These are phyloP conservation scores for Phialemonium atrogriseum DNA, from an alignment of 2,329 filamentous ascomycete species.

Conservation along the genomic window DNA sequence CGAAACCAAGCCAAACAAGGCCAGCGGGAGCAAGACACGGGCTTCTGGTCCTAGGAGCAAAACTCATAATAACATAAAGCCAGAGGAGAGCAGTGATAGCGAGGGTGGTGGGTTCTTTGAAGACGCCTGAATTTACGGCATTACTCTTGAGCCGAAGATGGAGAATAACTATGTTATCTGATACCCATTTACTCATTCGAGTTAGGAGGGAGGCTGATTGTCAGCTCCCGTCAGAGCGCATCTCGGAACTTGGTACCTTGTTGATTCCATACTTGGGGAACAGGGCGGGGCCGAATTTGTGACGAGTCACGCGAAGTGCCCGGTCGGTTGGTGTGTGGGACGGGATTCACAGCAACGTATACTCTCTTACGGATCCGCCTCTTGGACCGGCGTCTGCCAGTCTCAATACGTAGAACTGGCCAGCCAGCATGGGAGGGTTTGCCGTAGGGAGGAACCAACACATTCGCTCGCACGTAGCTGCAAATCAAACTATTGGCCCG, in stretches of 20 bases:
- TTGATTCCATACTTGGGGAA: too few species aligned
- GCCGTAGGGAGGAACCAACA: too few species aligned
- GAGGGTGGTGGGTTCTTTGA: slow-evolving; percentile 55
- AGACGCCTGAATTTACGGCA: slow-evolving; percentile 12
- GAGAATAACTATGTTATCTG: slow-evolving; percentile 8
- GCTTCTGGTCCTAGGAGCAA: background rate
- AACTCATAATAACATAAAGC: background rate
- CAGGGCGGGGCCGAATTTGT: background rate
- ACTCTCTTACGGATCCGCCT: too few species aligned
- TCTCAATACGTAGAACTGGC: too few species aligned
- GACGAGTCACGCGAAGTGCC: background rate
- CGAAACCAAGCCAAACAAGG: slow-evolving; percentile 6
- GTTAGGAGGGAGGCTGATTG: slow-evolving; percentile 2
- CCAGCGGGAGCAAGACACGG: slow-evolving; percentile 5
- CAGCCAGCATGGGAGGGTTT: too few species aligned
- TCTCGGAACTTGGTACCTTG: too few species aligned
- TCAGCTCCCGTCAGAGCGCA: background rate
- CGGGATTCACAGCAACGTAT: too few species aligned
- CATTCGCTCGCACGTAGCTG: too few species aligned
- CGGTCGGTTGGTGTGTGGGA: too few species aligned
- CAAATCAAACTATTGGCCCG: too few species aligned
- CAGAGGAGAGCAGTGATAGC: slow-evolving; percentile 24
- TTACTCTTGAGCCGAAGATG: slow-evolving; percentile 1
- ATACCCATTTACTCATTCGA: slow-evolving; percentile 2
- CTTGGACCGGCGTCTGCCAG: too few species aligned